Evolutionary conservation across 306 rosid species (phyloP), one percentile per base, ranked within the genome.

Genomic region (Lithocarpus polystachyus): DNA sequence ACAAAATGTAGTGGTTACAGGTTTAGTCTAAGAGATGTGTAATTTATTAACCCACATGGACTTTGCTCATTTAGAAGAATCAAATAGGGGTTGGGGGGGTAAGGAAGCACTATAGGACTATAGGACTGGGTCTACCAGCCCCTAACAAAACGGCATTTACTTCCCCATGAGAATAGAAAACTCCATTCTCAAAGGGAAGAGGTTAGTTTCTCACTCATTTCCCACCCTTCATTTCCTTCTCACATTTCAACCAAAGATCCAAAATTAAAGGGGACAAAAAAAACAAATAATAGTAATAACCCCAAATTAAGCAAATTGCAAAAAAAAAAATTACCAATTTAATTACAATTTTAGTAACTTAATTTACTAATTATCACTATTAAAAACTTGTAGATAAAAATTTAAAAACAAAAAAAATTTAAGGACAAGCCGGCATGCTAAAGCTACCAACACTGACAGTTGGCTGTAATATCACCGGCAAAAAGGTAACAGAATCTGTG

Each of bases 121-220:
- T 72, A 79, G 83, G 92, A 91, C 85, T 78, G 54, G 86, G 97
- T 92, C 97, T 84, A 87, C 85, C 84, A 53, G 83, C 80, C 90
- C 97, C 94, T 84, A 88, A 84, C 86, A 74, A 87, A 83, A 87
- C 91, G 90, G 88, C 93, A 88, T 92, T 89, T 86, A 82, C 87
- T 86, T 72, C 80, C 89, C 89, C 45, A 40, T 40, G 8, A 8
- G 45, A 40, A 75, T 78, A 79, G 75, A 86, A 86, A 82, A 73
- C 94, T 88, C 85, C 92, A 48, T 82, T 81, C 90, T 80, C 93
- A 72, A 83, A 55, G 56, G 73, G n/a, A 84, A 78, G 86, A 84
- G 80, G 86, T 84, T 84, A 80, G 78, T 86, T 87, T 72, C 84
- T 80, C 18, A 20, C 81, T 79, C 84, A 23, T 82, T 85, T 78